Conservation (phyloP, 2,329 filamentous ascomycete genomes). For the Raffaelea arxii region DNA sequence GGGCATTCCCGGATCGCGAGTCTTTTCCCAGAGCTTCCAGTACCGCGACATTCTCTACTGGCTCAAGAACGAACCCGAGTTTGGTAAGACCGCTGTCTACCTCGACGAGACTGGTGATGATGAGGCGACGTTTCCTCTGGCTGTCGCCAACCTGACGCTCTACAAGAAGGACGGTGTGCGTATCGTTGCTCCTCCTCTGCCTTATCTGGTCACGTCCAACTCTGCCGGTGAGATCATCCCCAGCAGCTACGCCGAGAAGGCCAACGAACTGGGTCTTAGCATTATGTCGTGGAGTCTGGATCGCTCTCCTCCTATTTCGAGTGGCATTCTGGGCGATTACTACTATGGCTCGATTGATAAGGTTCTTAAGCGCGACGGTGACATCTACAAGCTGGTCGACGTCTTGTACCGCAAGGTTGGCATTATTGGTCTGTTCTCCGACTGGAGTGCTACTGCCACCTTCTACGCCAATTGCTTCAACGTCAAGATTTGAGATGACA, state of each 20-base stretch:
- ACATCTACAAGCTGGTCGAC: slow-evolving; percentile 57
- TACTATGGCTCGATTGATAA: slow-evolving; percentile 49
- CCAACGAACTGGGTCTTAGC: slow-evolving; percentile 50
- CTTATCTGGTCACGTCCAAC: slow-evolving; percentile 46
- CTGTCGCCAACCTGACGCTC: slow-evolving; percentile 44
- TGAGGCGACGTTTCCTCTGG: slow-evolving; percentile 37
- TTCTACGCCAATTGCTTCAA: slow-evolving; percentile 65
- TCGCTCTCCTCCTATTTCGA: slow-evolving; percentile 49
- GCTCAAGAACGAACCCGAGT: slow-evolving; percentile 51
- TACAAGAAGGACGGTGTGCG: slow-evolving; percentile 49
- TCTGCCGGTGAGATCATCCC: slow-evolving; percentile 46
- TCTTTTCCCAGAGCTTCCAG: slow-evolving; percentile 58
- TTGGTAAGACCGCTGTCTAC: slow-evolving; percentile 51
- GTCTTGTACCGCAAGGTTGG: slow-evolving; percentile 52
- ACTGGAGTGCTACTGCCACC: slow-evolving; percentile 60
- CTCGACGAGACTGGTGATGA: slow-evolving; percentile 54
- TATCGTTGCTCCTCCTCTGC: slow-evolving; percentile 54
- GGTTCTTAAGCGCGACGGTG: slow-evolving; percentile 51
- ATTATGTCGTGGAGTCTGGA: slow-evolving; percentile 63
- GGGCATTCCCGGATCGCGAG: slow-evolving; percentile 40
- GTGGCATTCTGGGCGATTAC: slow-evolving; percentile 37
- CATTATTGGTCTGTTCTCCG: slow-evolving; percentile 53
- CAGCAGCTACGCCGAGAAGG: slow-evolving; percentile 50
- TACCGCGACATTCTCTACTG: slow-evolving; percentile 57
- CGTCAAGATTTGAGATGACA: no score